These are phyloP conservation scores for Trichocomaceae sp. DNA, from an alignment of 2,329 filamentous ascomycete species.

Conservation along the genomic window DNA sequence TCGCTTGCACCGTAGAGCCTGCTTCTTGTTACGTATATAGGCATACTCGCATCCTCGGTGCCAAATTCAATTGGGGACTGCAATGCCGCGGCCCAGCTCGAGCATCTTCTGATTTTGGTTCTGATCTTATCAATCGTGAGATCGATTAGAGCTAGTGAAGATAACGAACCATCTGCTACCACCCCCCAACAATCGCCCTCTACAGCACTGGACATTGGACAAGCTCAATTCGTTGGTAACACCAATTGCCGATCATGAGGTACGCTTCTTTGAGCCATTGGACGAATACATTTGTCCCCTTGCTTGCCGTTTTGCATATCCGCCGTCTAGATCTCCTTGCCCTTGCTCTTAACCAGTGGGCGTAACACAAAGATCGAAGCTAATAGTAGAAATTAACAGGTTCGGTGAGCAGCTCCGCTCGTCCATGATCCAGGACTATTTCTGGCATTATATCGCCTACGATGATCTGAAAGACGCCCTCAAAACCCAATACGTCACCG, in stretches of 20 bases:
- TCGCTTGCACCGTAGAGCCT: background rate
- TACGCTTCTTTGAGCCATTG: background rate
- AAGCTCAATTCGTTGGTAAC: no score
- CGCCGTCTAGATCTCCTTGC: background rate
- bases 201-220: background rate
- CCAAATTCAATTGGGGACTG: background rate
- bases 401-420: constrained; percentile 96
- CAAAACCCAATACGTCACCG: constrained; percentile 60
- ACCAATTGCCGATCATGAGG: constrained; percentile 3
- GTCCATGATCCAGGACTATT: constrained; percentile 92
- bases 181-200: background rate
- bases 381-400: constrained; percentile 34
- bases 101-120: background rate
- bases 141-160: background rate
- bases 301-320: background rate
- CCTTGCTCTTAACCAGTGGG: background rate
- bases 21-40: background rate
- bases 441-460: constrained; percentile 96
- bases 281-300: background rate
- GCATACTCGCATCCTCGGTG: background rate
- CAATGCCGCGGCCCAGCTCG: background rate
- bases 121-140: background rate
- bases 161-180: background rate
- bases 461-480: constrained; percentile 85
- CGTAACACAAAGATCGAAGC: background rate